These are phyloP conservation scores for Aspergillus quadrilineatus DNA, from an alignment of 2,329 filamentous ascomycete genomes.

Conservation along the genomic window DNA sequence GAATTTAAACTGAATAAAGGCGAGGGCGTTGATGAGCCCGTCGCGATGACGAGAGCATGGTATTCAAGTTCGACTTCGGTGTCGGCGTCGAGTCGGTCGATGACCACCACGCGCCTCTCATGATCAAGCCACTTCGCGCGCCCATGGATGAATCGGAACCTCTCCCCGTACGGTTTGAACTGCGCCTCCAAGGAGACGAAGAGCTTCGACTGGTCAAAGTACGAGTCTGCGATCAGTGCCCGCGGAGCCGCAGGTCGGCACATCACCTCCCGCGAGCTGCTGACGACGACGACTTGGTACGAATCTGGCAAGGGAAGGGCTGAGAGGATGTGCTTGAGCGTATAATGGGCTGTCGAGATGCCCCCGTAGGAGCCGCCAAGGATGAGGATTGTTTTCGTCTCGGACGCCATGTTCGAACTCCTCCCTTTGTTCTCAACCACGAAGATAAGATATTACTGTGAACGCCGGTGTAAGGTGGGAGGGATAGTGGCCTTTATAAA, in stretches of 20 bases:
- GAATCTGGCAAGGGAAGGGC: conserved; percentile 33
- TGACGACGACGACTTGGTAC: conserved; percentile 48
- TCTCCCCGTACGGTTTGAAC: conserved; percentile 43
- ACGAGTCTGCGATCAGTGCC: conserved; percentile 47
- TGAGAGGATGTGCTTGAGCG: conserved; percentile 54
- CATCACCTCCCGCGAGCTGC: conserved; percentile 42
- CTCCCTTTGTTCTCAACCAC: no score
- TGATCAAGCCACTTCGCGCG: conserved; percentile 28
- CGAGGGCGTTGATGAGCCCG: conserved; percentile 48
- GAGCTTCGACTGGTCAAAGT: conserved; percentile 48
- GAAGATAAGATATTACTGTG: no score
- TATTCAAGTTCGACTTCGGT: conserved; percentile 29
- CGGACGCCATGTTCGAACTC: no score
- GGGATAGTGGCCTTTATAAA: no score
- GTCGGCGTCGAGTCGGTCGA: conserved; percentile 17
- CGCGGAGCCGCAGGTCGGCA: conserved; percentile 49
- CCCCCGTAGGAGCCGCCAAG: conserved; percentile 57
- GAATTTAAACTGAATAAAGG: conserved; percentile 45
- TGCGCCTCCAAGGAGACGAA: conserved; percentile 41
- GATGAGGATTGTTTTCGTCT: conserved; percentile 41
- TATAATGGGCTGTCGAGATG: conserved; percentile 53
- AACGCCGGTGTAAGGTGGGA: no score
- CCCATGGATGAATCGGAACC: conserved; percentile 48
- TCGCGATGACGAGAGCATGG: conserved; percentile 52
- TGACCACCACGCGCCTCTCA: conserved; percentile 29